Evolutionary conservation across 2,329 filamentous ascomycete genomes (phyloP), one percentile per base, ranked within the genome.

Genomic region (Phialophora macrospora): DNA sequence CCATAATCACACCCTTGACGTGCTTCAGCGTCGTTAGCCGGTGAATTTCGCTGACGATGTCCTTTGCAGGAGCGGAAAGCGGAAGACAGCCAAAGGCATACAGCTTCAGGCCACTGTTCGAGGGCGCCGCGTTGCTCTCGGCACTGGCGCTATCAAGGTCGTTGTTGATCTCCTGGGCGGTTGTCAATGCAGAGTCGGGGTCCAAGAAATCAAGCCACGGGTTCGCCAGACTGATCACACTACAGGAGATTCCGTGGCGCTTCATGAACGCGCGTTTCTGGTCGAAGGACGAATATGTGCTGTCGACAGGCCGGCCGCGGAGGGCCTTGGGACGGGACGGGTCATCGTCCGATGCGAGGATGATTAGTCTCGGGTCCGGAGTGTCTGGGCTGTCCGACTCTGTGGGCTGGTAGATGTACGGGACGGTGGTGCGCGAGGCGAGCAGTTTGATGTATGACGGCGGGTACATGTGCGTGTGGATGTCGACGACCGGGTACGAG

Each of bases 201-300:
- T 81, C 77, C 0, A 97, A 79, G 75, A 96, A 97, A 78, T 97
- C 93, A 1, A 97, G 84, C 93, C 93, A 97, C 0, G 93, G 93
- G 74, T 97, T 97, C 14, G 93, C 93, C 24, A 97, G 87, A 0
- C 91, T 95, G 68, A 97, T 87, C 58, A 97, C 90, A 0, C 91
- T 95, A 69, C 90, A 87, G 77, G 90, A 85, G 75, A 97, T 97
- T 60, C 81, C 81, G 79, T 97, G 93, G 17, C 83, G 85, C 76
- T 92, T 84, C 93, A 97, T 97, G 80, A 97, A 97, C 56, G 87
- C 83, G 14, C 97, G 83, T 75, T 97, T 97, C 72, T 91, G 84
- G 17, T 82, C 80, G 64, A 96, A 88, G 52, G 92, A 91, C 68
- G 89, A 91, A 82, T 94, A 97, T 73, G 93, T 91, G 0, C 87